phyloP scores from a whole-genome alignment of 1,139 yeast species.

The Wickerhamomyces sp. region DNA sequence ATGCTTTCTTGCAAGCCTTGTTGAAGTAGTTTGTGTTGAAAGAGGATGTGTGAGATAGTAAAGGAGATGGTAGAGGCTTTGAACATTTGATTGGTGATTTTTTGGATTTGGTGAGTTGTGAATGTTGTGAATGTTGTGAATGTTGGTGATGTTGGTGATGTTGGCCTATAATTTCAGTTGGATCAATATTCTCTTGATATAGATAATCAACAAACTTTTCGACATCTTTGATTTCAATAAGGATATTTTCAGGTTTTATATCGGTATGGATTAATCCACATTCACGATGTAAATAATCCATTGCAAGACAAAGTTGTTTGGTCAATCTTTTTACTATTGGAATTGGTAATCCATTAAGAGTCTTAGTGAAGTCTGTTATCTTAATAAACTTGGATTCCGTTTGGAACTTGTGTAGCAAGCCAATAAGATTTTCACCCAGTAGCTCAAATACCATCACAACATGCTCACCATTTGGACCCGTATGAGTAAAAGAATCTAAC shows the following conservation, averaged over 20 bases:
- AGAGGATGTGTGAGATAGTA: conserved; percentile 10
- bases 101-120: too few relatives aligned
- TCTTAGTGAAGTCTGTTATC: conserved; percentile 10
- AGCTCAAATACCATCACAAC: conserved; percentile 90
- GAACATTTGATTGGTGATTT: conserved; percentile 25
- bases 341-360: conserved; percentile 64
- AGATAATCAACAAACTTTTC: conserved; percentile 54
- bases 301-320: conserved; percentile 67
- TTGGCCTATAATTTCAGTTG: not conserved
- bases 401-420: conserved; percentile 59
- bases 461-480: conserved; percentile 79
- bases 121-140: too few relatives aligned
- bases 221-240: conserved; percentile 75
- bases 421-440: conserved; percentile 74
- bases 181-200: conserved; percentile 2
- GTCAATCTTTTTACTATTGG: conserved; percentile 76
- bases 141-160: not conserved
- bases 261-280: conserved; percentile 94
- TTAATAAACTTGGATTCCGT: conserved; percentile 23
- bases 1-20: not conserved
- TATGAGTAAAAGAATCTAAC: conserved; percentile 70
- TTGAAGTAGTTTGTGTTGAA: not conserved
- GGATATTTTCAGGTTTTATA: conserved; percentile 84
- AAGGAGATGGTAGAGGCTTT: conserved; percentile 38
- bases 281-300: conserved; percentile 76